Evolutionary conservation across 257 asterid species (phyloP), one percentile per base, ranked within the genome.

Genomic region (Cordia subcordata): DNA sequence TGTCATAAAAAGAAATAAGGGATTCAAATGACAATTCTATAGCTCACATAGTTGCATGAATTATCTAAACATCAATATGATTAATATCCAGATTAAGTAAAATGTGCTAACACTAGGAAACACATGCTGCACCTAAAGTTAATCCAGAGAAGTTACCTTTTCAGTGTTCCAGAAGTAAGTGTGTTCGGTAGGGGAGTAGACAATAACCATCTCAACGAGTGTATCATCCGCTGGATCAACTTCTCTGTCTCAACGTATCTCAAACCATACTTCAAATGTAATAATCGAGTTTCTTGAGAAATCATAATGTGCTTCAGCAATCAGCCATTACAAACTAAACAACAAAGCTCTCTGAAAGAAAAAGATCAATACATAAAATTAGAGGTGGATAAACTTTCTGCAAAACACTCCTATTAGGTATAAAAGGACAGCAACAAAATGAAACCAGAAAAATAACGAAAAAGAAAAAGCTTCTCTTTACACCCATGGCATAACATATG

Each of bases 131-230:
- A 42, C 2, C 47, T 42, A 42, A 11, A 42, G 10, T 3, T 42
- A 42, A 42, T 5, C 44, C 44, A 12, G 0, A 39, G 32, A 39
- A 9, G 11, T 49, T 44, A 74, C 80, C 83, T 74, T 64, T 62
- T 62, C 67, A 32, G 70, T 9, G 39, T 57, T 63, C 55, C 38
- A 47, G 22, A 66, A 52, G 56, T 67, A 47, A 62, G 44, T 39
- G 49, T 54, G 60, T 49, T 77, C 74, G 18, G 73, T 37, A 47
- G 74, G 51, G 61, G 68, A 71, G 63, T 56, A 61, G 47, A 71
- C 54, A 50, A 64, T 50, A 65, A 68, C 73, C 83, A 74, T 78
- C 58, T 53, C 65, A 33, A 67, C 16, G 47, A 54, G 56, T 46
- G 35, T 50, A 63, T 50, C 74, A 77, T 73, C 55, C 49, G 50